Base-by-base conservation (phyloP, 169 alveolate species). In the Plasmodium gonderi region DNA sequence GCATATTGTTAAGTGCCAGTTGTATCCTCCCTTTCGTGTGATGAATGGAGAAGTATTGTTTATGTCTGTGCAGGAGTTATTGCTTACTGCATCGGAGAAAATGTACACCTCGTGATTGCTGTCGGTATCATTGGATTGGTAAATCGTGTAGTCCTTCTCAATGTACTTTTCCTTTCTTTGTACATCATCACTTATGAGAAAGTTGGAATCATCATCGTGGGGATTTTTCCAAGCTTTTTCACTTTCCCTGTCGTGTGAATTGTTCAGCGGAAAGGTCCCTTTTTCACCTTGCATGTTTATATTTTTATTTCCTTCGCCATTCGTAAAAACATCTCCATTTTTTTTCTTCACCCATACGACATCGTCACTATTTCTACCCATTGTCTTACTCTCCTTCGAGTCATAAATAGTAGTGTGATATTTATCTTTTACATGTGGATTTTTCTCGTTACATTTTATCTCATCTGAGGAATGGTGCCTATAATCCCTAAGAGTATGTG, bases 1-100 rank as follows among this genome's bases (percentile, higher is more conserved):
- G 33, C 91, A 80, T 64, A 80, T 80, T 4, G 91, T 80, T 47
- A 80, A 23, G 49, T 80, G 91, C 91, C 91, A 80, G 49, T 80
- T 80, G 67, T 80, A 80, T 3, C 54, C 72, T 3, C 79, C 79
- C 51, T 31, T 64, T 14, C 68, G 47, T 65, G 65, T 38, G 31
- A 8, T 8, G 2, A 64, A n/a, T 2, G 51, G 4, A 2, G 65
- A 12, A 8, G 40, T 42, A 40, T 23, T 36, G 38, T 45, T 26
- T 11, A 5, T 26, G 44, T n/a, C 67, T n/a, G 14, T 26, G 11
- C 38, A 20, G 20, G 91, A 80, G 51, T 80, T 80, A 36, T 64
- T 80, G 64, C 91, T 80, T 45, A 80, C 38, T 20, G 91, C 91
- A 33, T 80, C 91, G 29, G 64, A 33, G 51, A 64, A 80, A 29